Conservation (phyloP, 2,329 filamentous ascomycete species). For the Coniochaeta pulveracea region DNA sequence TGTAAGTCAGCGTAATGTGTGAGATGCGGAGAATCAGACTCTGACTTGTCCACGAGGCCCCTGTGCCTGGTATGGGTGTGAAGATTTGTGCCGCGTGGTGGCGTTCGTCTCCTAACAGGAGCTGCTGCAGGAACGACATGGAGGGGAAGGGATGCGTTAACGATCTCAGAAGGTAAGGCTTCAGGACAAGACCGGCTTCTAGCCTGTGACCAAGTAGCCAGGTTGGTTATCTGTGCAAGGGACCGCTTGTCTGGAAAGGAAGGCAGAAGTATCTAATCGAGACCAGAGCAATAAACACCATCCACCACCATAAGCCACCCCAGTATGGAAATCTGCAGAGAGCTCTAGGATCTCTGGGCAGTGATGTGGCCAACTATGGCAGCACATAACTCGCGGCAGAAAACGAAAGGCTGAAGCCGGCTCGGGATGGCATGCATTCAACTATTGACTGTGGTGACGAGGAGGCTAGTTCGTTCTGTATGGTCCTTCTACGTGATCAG, state of each 20-base stretch:
- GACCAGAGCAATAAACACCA: neutral
- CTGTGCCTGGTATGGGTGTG: neutral
- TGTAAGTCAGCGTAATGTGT: too few relatives aligned
- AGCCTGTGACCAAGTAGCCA: neutral
- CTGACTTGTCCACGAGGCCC: neutral
- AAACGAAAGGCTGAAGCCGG: neutral
- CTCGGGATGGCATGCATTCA: neutral
- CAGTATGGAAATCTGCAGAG: neutral
- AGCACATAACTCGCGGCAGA: too few relatives aligned
- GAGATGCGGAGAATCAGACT: constrained; percentile 1
- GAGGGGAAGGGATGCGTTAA: neutral
- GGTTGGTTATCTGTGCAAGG: constrained; percentile 1
- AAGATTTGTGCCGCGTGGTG: constrained; percentile 2
- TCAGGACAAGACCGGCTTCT: too few relatives aligned
- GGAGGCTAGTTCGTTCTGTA: neutral
- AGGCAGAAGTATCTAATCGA: neutral
- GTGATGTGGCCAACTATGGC: too few relatives aligned
- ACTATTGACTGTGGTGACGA: constrained; percentile 1
- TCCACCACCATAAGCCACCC: too few relatives aligned
- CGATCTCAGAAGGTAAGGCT: neutral
- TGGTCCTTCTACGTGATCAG: neutral
- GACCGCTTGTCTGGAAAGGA: neutral
- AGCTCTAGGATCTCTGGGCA: neutral
- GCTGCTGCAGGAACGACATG: neutral
- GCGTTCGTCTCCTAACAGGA: neutral